These are phyloP conservation scores for Neurospora sp. DNA, from an alignment of 495 filamentous ascomycete species.

Conservation along the genomic window DNA sequence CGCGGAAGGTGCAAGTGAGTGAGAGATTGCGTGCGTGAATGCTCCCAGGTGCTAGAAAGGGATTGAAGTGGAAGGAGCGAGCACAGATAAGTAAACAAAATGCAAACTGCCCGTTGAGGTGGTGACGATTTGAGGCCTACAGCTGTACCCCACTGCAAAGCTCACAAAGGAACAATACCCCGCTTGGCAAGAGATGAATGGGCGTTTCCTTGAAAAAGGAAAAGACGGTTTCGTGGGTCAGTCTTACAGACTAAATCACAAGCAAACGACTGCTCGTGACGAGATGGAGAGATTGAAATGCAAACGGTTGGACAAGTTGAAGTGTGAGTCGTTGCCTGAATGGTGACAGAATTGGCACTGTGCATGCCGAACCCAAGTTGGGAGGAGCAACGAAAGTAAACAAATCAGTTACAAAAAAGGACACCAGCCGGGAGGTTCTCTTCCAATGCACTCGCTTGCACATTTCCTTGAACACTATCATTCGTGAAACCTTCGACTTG, in stretches of 20 bases:
- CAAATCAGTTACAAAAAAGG: neutral
- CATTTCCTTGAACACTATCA: neutral
- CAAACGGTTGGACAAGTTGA: neutral
- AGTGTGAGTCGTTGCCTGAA: neutral
- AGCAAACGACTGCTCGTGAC: neutral
- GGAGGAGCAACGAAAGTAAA: neutral
- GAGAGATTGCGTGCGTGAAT: neutral
- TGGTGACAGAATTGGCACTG: neutral
- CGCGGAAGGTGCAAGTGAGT: neutral
- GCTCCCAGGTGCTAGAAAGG: neutral
- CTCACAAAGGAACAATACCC: neutral
- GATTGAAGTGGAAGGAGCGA: neutral
- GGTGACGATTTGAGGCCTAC: neutral
- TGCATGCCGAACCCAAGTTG: neutral
- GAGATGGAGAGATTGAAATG: neutral
- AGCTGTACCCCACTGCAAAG: neutral
- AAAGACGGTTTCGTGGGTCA: neutral
- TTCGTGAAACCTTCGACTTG: neutral
- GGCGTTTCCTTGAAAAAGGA: neutral
- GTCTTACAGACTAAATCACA: neutral
- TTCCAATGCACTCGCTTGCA: neutral
- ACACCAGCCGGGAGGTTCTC: neutral
- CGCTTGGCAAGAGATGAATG: neutral
- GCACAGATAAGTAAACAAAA: neutral
- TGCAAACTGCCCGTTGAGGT: neutral